These are phyloP conservation scores for Stephania yunnanensis DNA, from an alignment of 164 flowering plant species.

Conservation along the genomic window DNA sequence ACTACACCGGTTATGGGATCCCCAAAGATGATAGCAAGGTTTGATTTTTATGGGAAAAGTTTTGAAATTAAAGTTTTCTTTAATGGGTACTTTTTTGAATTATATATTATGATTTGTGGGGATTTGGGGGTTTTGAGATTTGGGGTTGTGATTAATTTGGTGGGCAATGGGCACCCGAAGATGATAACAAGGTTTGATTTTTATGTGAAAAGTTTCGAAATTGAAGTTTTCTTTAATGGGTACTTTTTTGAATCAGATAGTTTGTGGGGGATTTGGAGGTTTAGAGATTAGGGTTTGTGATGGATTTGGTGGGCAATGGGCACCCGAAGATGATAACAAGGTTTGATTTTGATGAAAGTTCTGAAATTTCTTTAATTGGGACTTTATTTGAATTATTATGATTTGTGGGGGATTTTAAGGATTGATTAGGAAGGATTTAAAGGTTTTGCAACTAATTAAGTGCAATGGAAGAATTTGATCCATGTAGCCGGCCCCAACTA, in stretches of 20 bases:
- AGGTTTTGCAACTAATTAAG: no score
- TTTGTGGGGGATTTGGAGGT: not conserved
- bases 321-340: slow-evolving; percentile 56
- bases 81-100: not conserved
- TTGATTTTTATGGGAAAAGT: not conserved
- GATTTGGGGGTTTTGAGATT: no score
- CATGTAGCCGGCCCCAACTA: no score
- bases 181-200: slow-evolving; percentile 49
- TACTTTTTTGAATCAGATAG: not conserved
- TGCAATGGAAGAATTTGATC: no score
- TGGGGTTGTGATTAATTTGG: no score
- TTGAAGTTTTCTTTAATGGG: not conserved
- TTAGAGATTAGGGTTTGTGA: not conserved
- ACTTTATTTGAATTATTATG: not conserved
- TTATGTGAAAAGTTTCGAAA: not conserved
- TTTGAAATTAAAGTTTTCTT: not conserved
- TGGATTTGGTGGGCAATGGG: slow-evolving; percentile 17
- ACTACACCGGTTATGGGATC: slow-evolving; percentile 79
- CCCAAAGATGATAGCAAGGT: slow-evolving; percentile 66
- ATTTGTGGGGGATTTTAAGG: not conserved
- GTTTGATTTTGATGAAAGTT: slow-evolving; percentile 22
- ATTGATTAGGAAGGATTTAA: no score
- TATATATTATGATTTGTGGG: no score
- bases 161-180: slow-evolving; percentile 23
- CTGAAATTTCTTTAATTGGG: not conserved